Conservation (phyloP, 305 asterid genomes). For the Lippia alba region DNA sequence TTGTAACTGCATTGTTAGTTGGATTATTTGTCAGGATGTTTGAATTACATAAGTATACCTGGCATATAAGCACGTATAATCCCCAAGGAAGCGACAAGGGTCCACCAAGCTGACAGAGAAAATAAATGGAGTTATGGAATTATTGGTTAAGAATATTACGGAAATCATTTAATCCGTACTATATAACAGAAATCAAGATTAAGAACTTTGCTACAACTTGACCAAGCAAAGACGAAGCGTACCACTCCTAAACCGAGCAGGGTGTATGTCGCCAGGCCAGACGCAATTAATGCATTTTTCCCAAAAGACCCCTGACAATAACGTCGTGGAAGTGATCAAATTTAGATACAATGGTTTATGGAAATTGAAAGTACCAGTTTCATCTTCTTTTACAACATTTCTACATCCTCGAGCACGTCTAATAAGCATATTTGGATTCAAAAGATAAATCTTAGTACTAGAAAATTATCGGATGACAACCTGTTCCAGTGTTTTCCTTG, state of each 20-base stretch:
- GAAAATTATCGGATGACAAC: neutral
- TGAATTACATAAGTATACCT: conserved; percentile 48
- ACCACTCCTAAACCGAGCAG: conserved; percentile 86
- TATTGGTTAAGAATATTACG: too few species aligned
- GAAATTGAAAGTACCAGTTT: neutral
- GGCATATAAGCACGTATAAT: conserved; percentile 90
- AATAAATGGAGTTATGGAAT: conserved; percentile 18
- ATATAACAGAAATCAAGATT: neutral
- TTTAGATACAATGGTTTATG: neutral
- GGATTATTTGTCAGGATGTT: neutral
- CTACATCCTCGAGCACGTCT: neutral
- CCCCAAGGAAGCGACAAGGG: conserved; percentile 99
- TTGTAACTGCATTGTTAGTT: neutral
- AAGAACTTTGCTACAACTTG: conserved; percentile 21
- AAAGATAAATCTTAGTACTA: neutral
- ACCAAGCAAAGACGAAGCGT: conserved; percentile 33
- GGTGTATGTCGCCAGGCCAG: conserved; percentile 75
- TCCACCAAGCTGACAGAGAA: conserved; percentile 78
- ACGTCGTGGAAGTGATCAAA: conserved; percentile 14
- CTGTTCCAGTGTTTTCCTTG: neutral
- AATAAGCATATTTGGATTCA: conserved; percentile 1
- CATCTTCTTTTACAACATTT: neutral
- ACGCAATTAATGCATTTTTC: conserved; percentile 60
- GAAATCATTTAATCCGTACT: too few species aligned
- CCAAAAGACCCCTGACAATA: conserved; percentile 75